phyloP scores from a whole-genome alignment of 441 rosid genomes.

The Gossypium aridum region DNA sequence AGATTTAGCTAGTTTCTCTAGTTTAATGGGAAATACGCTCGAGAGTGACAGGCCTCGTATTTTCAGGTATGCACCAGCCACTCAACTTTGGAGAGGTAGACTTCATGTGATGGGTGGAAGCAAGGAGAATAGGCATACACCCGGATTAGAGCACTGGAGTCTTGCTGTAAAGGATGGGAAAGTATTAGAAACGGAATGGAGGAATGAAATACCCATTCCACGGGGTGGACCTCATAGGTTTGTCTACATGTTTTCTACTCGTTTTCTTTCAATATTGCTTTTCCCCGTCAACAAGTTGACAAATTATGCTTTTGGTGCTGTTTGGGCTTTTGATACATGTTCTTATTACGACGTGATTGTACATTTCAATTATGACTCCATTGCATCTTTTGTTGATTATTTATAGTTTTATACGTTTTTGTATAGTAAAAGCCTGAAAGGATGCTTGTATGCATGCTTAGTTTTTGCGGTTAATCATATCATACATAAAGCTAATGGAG shows the following conservation, averaged over 20 bases:
- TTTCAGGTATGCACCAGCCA: constrained; percentile 89
- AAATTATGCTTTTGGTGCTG: constrained; percentile 1
- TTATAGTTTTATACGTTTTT: neutral
- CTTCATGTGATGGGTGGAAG: constrained; percentile 99
- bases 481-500: neutral
- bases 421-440: neutral
- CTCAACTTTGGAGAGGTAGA: constrained; percentile 94
- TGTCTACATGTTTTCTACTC: neutral
- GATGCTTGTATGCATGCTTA: neutral
- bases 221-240: constrained; percentile 90
- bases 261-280: neutral
- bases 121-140: constrained; percentile 82
- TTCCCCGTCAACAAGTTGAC: neutral
- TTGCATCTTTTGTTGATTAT: neutral
- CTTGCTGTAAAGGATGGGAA: constrained; percentile 82
- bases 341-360: neutral
- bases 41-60: neutral
- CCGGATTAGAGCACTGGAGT: constrained; percentile 89
- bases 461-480: neutral
- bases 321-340: neutral
- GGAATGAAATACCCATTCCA: constrained; percentile 79
- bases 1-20: neutral
- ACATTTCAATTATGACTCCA: neutral
- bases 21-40: neutral
- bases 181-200: constrained; percentile 76